Base-by-base conservation (phyloP, 441 rosid genomes). In the Populus hybrid region DNA sequence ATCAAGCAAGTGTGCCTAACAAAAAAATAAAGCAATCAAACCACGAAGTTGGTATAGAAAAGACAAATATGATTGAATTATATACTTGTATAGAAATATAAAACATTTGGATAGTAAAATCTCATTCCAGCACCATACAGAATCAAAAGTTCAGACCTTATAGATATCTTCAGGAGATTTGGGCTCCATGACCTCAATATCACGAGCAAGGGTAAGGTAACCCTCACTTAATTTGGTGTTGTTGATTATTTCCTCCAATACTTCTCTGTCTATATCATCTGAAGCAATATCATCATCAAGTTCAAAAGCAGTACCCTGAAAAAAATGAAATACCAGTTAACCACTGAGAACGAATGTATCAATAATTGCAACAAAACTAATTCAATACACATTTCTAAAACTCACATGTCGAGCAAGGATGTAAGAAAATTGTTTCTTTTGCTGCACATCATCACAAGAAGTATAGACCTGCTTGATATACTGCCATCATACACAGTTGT, bases 111-210 rank as follows among this genome's bases (percentile, higher is more conserved):
- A 57, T 57, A 74, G 32, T 24, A 21, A 53, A 50, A 67, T 35
- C 42, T 10, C 28, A 16, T 24, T 77, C 40, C 69, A 68, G 59
- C 28, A 67, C 1, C 23, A 32, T 18, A 63, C 28, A 42, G n/a
- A 9, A 7, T 38, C 10, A 26, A 72, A 66, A 69, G 72, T 78
- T 69, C 80, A 70, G 67, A 96, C 98, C 99, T 94, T 94, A 79
- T 96, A 96, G 75, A 96, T 92, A 79, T 96, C 98, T 85, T 94
- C 98, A 65, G 98, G 98, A 69, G 98, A 90, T 82, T 96, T 96
- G 73, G 99, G 90, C 86, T 96, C 98, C 99, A 96, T 94, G 83
- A 96, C 99, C 89, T 96, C 99, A 38, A 94, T 90, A 87, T 96
- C 98, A 76, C 98, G 95, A 75, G 99, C 98, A 83, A 96, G 99